These are phyloP conservation scores for Saitozyma sp. DNA, from an alignment of 768 basidiomycete species.

Conservation along the genomic window DNA sequence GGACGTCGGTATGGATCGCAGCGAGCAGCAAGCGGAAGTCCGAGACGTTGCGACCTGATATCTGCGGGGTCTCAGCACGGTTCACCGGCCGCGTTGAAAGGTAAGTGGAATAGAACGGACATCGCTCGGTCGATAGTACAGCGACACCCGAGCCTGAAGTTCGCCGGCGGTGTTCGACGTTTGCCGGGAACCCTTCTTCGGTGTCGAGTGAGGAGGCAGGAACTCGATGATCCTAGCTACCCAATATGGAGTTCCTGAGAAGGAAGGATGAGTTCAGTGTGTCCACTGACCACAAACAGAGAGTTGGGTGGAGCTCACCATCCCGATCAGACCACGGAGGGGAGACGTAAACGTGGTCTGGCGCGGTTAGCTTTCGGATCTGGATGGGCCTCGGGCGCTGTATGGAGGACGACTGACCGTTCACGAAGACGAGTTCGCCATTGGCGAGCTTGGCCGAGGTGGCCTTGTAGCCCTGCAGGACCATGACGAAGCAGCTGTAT, in stretches of 20 bases:
- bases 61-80: slow-evolving; percentile 50
- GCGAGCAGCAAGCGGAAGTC: slow-evolving; percentile 91
- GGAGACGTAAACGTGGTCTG: slow-evolving; percentile 97
- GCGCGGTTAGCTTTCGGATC: slow-evolving; percentile 1
- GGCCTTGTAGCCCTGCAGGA: slow-evolving; percentile 27
- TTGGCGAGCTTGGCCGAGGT: slow-evolving; percentile 43
- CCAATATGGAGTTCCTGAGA: slow-evolving; percentile 73
- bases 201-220: slow-evolving; percentile 70
- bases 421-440: slow-evolving; percentile 42
- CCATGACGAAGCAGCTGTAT: slow-evolving; percentile 15
- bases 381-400: background rate
- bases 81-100: background rate
- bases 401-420: slow-evolving; percentile 31
- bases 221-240: slow-evolving; percentile 97
- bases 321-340: slow-evolving; percentile 88
- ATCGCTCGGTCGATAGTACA: slow-evolving; percentile 96
- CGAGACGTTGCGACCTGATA: slow-evolving; percentile 83
- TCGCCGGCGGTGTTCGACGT: slow-evolving; percentile 18
- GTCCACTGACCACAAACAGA: background rate
- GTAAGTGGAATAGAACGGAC: slow-evolving; percentile 19
- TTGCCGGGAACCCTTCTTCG: slow-evolving; percentile 35
- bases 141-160: slow-evolving; percentile 77
- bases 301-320: slow-evolving; percentile 54
- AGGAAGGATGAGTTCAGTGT: slow-evolving; percentile 1
- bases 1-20: slow-evolving; percentile 93